These are phyloP conservation scores for Beauveria pseudobassiana DNA, from an alignment of 2,329 filamentous ascomycete genomes.

Conservation along the genomic window DNA sequence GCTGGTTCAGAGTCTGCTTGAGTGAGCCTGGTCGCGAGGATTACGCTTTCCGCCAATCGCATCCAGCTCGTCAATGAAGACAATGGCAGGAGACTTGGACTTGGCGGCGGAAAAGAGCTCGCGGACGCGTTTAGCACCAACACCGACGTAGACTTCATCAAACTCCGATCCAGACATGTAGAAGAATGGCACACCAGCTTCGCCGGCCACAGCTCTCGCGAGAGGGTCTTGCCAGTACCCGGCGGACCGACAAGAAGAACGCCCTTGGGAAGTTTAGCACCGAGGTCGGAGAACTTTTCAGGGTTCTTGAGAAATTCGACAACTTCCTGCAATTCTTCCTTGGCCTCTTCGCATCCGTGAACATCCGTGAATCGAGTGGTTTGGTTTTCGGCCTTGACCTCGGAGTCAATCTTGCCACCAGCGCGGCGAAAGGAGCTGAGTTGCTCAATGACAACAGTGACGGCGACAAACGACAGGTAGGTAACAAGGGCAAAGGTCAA, in stretches of 20 bases:
- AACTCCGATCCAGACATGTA: conserved; percentile 99
- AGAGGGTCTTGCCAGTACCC: conserved; percentile 96
- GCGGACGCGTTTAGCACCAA: conserved; percentile 91
- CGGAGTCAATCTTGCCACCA: conserved; percentile 63
- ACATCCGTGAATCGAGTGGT: conserved; percentile 88
- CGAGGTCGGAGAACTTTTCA: conserved; percentile 85
- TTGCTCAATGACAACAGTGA: conserved; percentile 77
- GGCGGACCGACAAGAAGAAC: conserved; percentile 91
- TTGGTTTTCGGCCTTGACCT: conserved; percentile 89
- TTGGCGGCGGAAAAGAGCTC: conserved; percentile 84
- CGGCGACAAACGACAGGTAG: conserved; percentile 70
- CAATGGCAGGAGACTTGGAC: conserved; percentile 79
- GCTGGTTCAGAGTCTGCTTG: conserved; percentile 95
- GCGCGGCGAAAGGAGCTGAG: conserved; percentile 68
- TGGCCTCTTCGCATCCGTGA: conserved; percentile 95
- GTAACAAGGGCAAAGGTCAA: conserved; percentile 68
- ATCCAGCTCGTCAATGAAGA: conserved; percentile 92
- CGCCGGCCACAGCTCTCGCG: conserved; percentile 89
- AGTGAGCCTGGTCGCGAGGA: conserved; percentile 85
- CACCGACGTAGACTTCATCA: conserved; percentile 96
- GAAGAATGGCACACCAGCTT: conserved; percentile 97
- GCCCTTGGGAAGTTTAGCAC: conserved; percentile 94
- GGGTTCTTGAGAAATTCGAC: conserved; percentile 95
- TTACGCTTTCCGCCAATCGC: conserved; percentile 93
- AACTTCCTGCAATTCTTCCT: conserved; percentile 93